phyloP scores from a whole-genome alignment of 768 basidiomycete genomes.

The Termitomyces bulborhizus region DNA sequence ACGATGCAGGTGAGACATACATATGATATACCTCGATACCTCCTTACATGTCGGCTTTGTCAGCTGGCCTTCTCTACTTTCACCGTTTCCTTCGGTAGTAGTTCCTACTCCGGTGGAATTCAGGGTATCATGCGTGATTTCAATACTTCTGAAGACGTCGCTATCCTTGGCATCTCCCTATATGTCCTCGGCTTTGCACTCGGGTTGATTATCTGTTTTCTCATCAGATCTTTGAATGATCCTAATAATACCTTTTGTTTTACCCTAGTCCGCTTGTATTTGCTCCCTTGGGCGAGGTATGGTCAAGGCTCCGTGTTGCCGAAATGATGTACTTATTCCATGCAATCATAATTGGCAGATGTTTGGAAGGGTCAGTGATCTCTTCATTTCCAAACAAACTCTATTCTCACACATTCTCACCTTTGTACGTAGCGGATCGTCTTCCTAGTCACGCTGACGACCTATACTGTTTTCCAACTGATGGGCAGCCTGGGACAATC shows the following conservation, averaged over 20 bases:
- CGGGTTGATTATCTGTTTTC: conserved; percentile 31
- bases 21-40: neutral
- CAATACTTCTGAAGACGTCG: conserved; percentile 42
- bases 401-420: neutral
- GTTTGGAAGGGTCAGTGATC: conserved; percentile 45
- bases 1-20: conserved; percentile 37
- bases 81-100: conserved; percentile 55
- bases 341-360: conserved; percentile 24
- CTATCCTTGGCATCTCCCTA: conserved; percentile 53
- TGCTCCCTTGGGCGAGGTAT: conserved; percentile 52
- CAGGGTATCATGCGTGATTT: conserved; percentile 37
- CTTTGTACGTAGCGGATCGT: conserved; percentile 33
- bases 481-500: conserved; percentile 47
- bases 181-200: conserved; percentile 61
- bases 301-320: conserved; percentile 15
- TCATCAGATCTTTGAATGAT: neutral
- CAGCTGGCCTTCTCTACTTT: conserved; percentile 48
- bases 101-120: conserved; percentile 49
- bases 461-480: conserved; percentile 49
- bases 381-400: neutral
- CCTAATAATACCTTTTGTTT: neutral
- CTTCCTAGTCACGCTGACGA: conserved; percentile 45
- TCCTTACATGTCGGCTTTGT: conserved; percentile 6
- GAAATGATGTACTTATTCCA: conserved; percentile 2
- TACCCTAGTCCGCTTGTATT: conserved; percentile 44